These are phyloP conservation scores for Chlamydomonas urium DNA, from an alignment of 139 green algal species.

Conservation along the genomic window DNA sequence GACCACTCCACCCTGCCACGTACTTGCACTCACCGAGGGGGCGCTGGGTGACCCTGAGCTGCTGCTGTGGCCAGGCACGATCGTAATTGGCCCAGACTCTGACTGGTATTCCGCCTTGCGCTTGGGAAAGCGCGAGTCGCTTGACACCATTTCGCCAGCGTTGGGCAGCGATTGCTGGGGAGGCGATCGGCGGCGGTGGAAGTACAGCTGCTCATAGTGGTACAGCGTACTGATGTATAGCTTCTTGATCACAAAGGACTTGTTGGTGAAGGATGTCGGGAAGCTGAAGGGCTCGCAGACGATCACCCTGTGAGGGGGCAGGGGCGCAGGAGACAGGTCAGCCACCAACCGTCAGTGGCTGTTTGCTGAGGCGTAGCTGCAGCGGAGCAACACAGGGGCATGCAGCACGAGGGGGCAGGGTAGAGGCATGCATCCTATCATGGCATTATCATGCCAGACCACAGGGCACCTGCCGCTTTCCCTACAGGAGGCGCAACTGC, in stretches of 20 bases:
- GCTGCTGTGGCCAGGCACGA: constrained; percentile 3
- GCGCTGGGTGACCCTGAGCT: constrained; percentile 3
- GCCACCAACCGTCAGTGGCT: too few relatives aligned
- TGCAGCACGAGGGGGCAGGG: too few relatives aligned
- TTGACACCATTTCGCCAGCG: not conserved
- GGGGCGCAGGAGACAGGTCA: too few relatives aligned
- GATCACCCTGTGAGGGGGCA: not conserved
- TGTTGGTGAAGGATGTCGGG: constrained; percentile 19
- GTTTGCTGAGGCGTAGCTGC: too few relatives aligned
- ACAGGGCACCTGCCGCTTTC: too few relatives aligned
- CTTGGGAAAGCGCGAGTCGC: not conserved
- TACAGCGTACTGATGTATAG: constrained; percentile 20
- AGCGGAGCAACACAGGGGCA: too few relatives aligned
- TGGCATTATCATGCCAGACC: not conserved
- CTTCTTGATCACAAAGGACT: constrained; percentile 18
- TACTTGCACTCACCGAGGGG: not conserved
- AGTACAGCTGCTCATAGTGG: constrained; percentile 29
- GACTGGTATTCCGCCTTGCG: not conserved
- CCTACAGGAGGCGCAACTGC: too few relatives aligned
- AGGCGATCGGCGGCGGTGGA: not conserved
- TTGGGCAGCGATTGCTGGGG: too few relatives aligned
- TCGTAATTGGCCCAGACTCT: not conserved
- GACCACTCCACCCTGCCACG: not conserved
- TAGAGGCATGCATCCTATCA: not conserved
- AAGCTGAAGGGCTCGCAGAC: constrained; percentile 20